Conservation (phyloP, 768 basidiomycete genomes). For the Termitomyces sp. region DNA sequence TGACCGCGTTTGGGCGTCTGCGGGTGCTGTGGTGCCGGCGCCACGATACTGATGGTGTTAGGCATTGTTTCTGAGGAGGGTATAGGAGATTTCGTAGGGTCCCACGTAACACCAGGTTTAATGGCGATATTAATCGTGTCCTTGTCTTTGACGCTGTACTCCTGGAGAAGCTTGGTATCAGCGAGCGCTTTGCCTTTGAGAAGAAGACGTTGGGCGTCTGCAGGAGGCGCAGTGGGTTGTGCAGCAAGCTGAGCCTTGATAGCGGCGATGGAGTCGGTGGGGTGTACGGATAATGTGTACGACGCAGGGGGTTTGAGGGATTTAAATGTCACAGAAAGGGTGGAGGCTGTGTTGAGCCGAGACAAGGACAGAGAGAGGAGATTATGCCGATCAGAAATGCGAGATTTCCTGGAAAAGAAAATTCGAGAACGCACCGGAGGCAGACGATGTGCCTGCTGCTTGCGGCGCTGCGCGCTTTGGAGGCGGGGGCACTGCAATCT, state of each 20-base stretch:
- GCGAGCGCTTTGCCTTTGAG: slow-evolving; percentile 93
- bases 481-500: slow-evolving; percentile 28
- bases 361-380: slow-evolving; percentile 6
- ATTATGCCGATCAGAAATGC: slow-evolving; percentile 8
- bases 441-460: slow-evolving; percentile 27
- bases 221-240: slow-evolving; percentile 68
- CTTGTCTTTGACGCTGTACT: slow-evolving; percentile 82
- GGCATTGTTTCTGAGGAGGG: slow-evolving; percentile 20
- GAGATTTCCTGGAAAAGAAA: background rate
- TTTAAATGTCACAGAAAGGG: slow-evolving; percentile 77
- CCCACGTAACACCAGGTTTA: slow-evolving; percentile 73
- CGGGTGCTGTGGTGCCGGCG: slow-evolving; percentile 27
- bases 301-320: slow-evolving; percentile 84
- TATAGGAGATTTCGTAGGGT: slow-evolving; percentile 43
- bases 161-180: slow-evolving; percentile 85
- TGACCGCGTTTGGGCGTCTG: slow-evolving; percentile 40
- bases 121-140: slow-evolving; percentile 85
- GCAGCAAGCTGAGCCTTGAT: slow-evolving; percentile 78
- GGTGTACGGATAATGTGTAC: slow-evolving; percentile 69
- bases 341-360: slow-evolving; percentile 34
- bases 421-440: slow-evolving; percentile 29
- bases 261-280: slow-evolving; percentile 78
- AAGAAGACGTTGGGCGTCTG: slow-evolving; percentile 80
- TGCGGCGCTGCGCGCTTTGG: slow-evolving; percentile 45
- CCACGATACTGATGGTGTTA: slow-evolving; percentile 11